A percentile compares a stretch with the other conserved stretches of the same genome.
Evolutionary conservation across 345 rosid species (phyloP).

Genomic region (Salix udensis): DNA sequence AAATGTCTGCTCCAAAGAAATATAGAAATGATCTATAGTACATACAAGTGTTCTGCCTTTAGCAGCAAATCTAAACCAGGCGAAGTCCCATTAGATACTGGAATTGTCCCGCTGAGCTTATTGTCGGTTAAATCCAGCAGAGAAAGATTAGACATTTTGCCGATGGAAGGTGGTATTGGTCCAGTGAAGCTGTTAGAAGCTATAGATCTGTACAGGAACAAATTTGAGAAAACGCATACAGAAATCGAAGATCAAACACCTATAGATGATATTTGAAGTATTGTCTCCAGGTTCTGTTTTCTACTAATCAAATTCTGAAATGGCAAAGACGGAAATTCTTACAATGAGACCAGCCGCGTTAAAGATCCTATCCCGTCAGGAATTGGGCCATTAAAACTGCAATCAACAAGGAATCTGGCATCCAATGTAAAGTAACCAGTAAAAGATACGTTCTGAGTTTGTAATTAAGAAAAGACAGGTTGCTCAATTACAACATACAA

Average conservation of each 20-base stretch:
- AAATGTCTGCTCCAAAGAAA: too few relatives aligned
- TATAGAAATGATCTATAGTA: too few relatives aligned
- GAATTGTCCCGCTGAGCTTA: too few relatives aligned
- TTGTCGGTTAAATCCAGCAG: too few relatives aligned
- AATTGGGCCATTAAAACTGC: constrained; percentile 5
- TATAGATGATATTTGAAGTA: background rate
- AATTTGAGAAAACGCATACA: background rate
- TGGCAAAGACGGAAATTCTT: background rate
- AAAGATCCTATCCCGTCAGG: constrained; percentile 6
- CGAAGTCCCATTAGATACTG: too few relatives aligned
- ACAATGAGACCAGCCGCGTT: background rate
- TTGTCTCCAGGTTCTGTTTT: too few relatives aligned
- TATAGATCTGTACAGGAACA: background rate
- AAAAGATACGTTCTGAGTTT: background rate
- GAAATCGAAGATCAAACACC: background rate
- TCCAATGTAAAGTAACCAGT: background rate
- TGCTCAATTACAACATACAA: background rate
- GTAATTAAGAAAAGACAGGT: background rate
- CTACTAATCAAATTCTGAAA: background rate
- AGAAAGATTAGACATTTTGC: background rate
- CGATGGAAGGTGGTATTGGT: constrained; percentile 2
- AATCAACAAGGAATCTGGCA: constrained; percentile 1
- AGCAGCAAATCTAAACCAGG: too few relatives aligned
- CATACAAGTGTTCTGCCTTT: too few relatives aligned
- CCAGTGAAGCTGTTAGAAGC: background rate